A percentile compares a stretch with the other conserved stretches of the same genome.
Conservation (phyloP, 345 rosid genomes). For the Ceriops tagal region DNA sequence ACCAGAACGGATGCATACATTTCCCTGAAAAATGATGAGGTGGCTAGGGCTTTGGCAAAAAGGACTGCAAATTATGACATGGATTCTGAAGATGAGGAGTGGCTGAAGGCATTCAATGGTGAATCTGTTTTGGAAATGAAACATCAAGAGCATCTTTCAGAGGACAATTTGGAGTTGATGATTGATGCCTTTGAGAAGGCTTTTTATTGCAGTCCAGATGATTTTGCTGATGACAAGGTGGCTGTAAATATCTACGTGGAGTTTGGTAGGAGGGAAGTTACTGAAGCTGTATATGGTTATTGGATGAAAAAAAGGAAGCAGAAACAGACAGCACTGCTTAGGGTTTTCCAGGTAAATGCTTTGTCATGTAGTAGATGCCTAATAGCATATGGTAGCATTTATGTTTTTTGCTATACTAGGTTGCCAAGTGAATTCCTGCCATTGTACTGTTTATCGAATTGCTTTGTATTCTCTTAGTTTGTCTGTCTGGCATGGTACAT, state of each 20-base stretch:
- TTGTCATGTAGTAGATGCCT: not conserved
- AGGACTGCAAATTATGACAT: conserved; percentile 70
- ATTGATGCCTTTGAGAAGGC: conserved; percentile 88
- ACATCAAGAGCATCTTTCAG: conserved; percentile 39
- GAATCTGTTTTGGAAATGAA: conserved; percentile 30
- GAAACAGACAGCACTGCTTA: conserved; percentile 54
- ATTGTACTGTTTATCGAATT: not conserved
- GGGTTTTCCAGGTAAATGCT: conserved; percentile 79
- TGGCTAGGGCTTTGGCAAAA: conserved; percentile 70
- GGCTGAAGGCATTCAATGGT: conserved; percentile 62
- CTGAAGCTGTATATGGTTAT: conserved; percentile 68
- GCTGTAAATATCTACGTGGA: conserved; percentile 39
- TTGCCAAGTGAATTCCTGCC: not conserved
- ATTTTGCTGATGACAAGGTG: conserved; percentile 49
- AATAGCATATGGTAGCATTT: not conserved
- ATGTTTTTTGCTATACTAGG: not conserved
- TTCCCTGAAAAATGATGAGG: conserved; percentile 54
- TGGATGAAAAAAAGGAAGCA: conserved; percentile 76
- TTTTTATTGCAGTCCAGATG: conserved; percentile 50
- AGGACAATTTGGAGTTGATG: conserved; percentile 73
- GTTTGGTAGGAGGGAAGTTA: conserved; percentile 53
- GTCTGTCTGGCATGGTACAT: too few species aligned
- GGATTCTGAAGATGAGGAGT: conserved; percentile 92
- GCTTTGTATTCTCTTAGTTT: not conserved
- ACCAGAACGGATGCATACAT: conserved; percentile 58